A percentile compares a stretch with the other conserved stretches of the same genome.
Conservation (phyloP, 1,284 basidiomycete species). For the Termitomyces sp. region DNA sequence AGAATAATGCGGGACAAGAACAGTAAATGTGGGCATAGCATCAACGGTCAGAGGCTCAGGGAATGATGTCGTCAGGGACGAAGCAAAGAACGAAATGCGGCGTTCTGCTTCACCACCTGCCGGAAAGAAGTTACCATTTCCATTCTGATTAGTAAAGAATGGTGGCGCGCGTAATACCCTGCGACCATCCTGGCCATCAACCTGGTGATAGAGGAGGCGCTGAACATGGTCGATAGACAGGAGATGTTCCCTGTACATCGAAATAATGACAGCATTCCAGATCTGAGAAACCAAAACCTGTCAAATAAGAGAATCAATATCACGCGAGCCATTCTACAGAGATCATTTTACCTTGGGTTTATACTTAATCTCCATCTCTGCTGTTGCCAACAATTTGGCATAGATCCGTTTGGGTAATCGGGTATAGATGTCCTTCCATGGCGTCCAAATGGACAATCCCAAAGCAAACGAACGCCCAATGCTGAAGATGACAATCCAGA, state of each 20-base stretch:
- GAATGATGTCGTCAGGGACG: conserved; percentile 88
- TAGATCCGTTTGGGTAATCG: conserved; percentile 93
- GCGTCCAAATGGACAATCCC: conserved; percentile 95
- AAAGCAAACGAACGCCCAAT: conserved; percentile 85
- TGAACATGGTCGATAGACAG: conserved; percentile 95
- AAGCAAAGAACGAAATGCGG: conserved; percentile 95
- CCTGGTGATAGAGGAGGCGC: conserved; percentile 90
- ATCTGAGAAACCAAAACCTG: conserved; percentile 93
- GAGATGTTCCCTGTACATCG: conserved; percentile 96
- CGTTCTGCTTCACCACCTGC: conserved; percentile 91
- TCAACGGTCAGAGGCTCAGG: conserved; percentile 93
- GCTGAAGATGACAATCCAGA: conserved; percentile 94
- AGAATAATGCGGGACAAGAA: conserved; percentile 94
- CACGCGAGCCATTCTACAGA: neutral
- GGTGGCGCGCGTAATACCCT: conserved; percentile 89
- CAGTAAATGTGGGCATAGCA: conserved; percentile 96
- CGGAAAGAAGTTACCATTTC: conserved; percentile 85
- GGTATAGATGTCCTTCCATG: conserved; percentile 95
- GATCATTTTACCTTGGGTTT: conserved; percentile 75
- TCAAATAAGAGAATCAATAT: conserved; percentile 1
- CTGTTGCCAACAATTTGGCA: conserved; percentile 89
- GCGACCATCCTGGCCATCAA: conserved; percentile 81
- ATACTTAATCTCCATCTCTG: conserved; percentile 96
- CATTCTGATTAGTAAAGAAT: conserved; percentile 90
- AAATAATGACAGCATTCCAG: conserved; percentile 98